Conservation (phyloP, 2,329 filamentous ascomycete genomes). For the Chalaropsis ovoidea region DNA sequence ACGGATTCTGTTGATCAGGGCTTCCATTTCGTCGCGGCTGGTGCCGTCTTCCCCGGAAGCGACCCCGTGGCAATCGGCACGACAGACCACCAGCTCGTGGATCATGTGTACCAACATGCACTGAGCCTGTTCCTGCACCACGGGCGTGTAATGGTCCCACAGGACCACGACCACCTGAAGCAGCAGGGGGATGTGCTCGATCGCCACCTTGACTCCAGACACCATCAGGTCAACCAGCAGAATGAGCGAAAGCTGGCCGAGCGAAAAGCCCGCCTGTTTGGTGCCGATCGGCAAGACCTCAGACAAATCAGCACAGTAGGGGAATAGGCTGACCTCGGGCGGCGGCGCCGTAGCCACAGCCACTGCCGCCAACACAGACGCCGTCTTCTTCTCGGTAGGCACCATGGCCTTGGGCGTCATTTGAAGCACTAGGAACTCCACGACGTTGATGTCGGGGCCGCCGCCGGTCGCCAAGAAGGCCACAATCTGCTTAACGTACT, state of each 20-base stretch:
- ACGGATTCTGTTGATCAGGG: slow-evolving; percentile 75
- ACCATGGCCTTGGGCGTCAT: slow-evolving; percentile 97
- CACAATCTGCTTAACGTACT: slow-evolving; percentile 95
- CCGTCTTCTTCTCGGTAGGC: slow-evolving; percentile 61
- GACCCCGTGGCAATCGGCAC: slow-evolving; percentile 44
- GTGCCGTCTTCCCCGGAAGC: background rate
- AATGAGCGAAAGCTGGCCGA: slow-evolving; percentile 87
- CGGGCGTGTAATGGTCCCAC: slow-evolving; percentile 92
- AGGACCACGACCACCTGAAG: slow-evolving; percentile 86
- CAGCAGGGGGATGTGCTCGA: slow-evolving; percentile 73
- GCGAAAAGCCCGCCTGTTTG: slow-evolving; percentile 83
- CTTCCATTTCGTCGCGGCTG: slow-evolving; percentile 43
- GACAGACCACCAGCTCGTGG: slow-evolving; percentile 80
- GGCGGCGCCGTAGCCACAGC: slow-evolving; percentile 54
- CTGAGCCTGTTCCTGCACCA: slow-evolving; percentile 91
- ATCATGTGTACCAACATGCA: slow-evolving; percentile 98
- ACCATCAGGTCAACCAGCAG: slow-evolving; percentile 94
- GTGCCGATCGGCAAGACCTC: slow-evolving; percentile 74
- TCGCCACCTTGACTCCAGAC: slow-evolving; percentile 68
- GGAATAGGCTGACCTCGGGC: slow-evolving; percentile 62
- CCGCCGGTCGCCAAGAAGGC: slow-evolving; percentile 59
- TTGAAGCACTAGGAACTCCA: slow-evolving; percentile 85
- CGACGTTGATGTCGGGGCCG: slow-evolving; percentile 69
- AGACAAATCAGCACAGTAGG: slow-evolving; percentile 79
- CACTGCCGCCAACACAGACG: background rate